A percentile compares a stretch with the other conserved stretches of the same genome.
These are phyloP conservation scores for Plasmodium ovale DNA, from an alignment of 169 alveolate genomes.

Conservation along the genomic window DNA sequence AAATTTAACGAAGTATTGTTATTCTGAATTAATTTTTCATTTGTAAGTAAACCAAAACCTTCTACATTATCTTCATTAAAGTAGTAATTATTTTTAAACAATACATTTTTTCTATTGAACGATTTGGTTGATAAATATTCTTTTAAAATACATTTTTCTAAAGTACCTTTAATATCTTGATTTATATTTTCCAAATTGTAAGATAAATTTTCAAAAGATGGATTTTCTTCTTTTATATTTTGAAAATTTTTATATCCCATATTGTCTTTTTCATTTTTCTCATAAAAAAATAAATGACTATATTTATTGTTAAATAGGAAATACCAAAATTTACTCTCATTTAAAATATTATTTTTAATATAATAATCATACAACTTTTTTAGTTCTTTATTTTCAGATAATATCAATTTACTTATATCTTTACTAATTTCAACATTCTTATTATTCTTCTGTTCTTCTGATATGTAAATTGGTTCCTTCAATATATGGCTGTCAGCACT, in stretches of 20 bases:
- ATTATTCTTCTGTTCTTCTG: conserved; percentile 53
- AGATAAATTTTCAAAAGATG: conserved; percentile 12
- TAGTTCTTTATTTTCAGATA: conserved; percentile 50
- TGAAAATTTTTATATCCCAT: conserved; percentile 35
- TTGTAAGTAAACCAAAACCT: conserved; percentile 65
- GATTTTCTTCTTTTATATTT: conserved; percentile 28
- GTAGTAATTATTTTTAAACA: conserved; percentile 65
- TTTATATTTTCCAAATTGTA: conserved; percentile 60
- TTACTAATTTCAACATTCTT: conserved; percentile 66
- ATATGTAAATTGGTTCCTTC: conserved; percentile 51
- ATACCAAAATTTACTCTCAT: conserved; percentile 63
- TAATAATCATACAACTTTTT: conserved; percentile 66
- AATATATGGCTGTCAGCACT: conserved; percentile 21
- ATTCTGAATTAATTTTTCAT: conserved; percentile 36
- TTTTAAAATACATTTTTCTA: conserved; percentile 62
- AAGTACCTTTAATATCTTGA: conserved; percentile 71
- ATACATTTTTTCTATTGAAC: conserved; percentile 26
- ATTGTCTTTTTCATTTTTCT: conserved; percentile 63
- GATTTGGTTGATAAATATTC: conserved; percentile 56
- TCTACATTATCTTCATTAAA: conserved; percentile 60
- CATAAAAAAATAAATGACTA: conserved; percentile 70
- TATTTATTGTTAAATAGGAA: conserved; percentile 65
- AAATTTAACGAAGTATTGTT: conserved; percentile 31
- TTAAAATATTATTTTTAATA: conserved; percentile 52
- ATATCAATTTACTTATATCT: conserved; percentile 41